Evolutionary conservation across 768 basidiomycete genomes (phyloP).

Genomic region (Mycena vulgaris): DNA sequence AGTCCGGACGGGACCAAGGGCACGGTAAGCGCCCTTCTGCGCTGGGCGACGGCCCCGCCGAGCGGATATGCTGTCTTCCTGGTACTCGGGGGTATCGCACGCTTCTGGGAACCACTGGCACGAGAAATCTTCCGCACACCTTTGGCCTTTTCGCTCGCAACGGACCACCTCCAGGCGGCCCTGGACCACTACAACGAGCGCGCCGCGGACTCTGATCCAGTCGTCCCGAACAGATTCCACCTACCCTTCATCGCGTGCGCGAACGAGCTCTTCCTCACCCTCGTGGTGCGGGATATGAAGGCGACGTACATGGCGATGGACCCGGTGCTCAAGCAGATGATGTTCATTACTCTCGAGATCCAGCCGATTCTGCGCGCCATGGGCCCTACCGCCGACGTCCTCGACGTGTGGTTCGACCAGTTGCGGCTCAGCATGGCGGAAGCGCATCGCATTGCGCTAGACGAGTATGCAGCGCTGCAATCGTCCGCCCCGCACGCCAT

Average conservation of each 20-base stretch:
- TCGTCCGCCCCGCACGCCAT: neutral
- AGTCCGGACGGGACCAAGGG: neutral
- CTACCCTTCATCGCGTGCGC: neutral
- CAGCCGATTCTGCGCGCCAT: neutral
- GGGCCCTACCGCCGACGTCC: neutral
- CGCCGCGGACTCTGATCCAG: too few relatives aligned
- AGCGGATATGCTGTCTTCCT: neutral
- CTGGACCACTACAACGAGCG: neutral
- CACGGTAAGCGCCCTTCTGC: neutral
- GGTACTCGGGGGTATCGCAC: neutral
- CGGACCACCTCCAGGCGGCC: neutral
- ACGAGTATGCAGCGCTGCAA: neutral
- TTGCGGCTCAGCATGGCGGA: too few relatives aligned
- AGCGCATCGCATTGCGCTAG: too few relatives aligned
- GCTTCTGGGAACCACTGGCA: neutral
- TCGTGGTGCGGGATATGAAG: neutral
- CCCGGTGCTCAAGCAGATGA: neutral
- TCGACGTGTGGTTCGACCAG: neutral
- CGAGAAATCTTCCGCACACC: conserved; percentile 5
- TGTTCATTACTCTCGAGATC: neutral
- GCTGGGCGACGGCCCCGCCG: neutral
- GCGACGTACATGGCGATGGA: neutral
- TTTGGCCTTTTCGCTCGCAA: neutral
- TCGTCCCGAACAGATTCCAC: neutral
- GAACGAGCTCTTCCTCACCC: neutral